These are phyloP conservation scores for Ramularia collo-cygni DNA, from an alignment of 2,329 filamentous ascomycete genomes.

Conservation along the genomic window DNA sequence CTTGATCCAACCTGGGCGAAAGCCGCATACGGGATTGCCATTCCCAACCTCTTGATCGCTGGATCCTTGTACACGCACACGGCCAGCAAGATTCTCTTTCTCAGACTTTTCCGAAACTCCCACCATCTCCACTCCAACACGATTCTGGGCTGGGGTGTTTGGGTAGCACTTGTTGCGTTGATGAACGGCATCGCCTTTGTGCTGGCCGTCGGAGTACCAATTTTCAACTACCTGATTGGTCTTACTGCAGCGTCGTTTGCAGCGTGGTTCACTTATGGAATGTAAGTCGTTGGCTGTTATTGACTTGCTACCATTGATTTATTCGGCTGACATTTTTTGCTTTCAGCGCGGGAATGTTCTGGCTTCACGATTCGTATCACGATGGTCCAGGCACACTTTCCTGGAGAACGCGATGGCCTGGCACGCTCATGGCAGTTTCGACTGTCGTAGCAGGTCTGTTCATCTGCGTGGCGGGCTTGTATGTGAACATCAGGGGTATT, in stretches of 20 bases:
- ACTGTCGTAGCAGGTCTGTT: conserved; percentile 44
- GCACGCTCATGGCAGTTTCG: conserved; percentile 34
- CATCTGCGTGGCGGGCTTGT: conserved; percentile 40
- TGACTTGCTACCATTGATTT: too few species aligned
- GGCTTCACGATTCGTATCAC: conserved; percentile 45
- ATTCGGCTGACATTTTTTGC: background rate
- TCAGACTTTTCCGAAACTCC: conserved; percentile 42
- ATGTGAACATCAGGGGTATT: conserved; percentile 41
- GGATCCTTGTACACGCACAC: conserved; percentile 47
- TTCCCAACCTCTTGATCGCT: conserved; percentile 47
- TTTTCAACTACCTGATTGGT: conserved; percentile 49
- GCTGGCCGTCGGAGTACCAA: conserved; percentile 44
- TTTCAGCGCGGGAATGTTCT: conserved; percentile 46
- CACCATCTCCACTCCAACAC: conserved; percentile 45
- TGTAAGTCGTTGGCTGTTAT: conserved; percentile 6
- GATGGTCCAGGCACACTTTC: conserved; percentile 31
- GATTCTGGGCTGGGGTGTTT: conserved; percentile 40
- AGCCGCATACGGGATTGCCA: conserved; percentile 45
- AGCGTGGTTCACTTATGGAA: conserved; percentile 49
- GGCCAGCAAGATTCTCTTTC: conserved; percentile 46
- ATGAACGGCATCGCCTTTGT: conserved; percentile 41
- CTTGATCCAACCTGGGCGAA: conserved; percentile 43
- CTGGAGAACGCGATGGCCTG: conserved; percentile 21
- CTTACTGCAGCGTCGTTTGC: conserved; percentile 47
- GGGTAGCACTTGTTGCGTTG: conserved; percentile 42